Percentiles rank a stretch among this genome's conserved stretches.
Evolutionary conservation across 169 alveolate genomes (phyloP).

Genomic region (Plasmodium malariae): DNA sequence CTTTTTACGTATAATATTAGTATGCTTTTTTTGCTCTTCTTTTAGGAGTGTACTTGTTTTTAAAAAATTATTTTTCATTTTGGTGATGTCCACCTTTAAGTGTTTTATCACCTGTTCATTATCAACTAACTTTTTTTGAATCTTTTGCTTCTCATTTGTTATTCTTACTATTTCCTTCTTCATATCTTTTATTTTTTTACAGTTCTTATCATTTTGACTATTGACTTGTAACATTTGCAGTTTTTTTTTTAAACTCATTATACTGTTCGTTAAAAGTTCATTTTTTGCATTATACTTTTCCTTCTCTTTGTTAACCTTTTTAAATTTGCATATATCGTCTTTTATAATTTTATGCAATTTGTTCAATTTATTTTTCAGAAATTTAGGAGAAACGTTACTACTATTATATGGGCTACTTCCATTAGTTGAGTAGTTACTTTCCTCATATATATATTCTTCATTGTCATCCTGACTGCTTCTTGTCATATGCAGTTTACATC

Average conservation of each 20-base stretch:
- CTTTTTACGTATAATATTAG: conserved; percentile 51
- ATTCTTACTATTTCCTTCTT: conserved; percentile 38
- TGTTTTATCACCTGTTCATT: conserved; percentile 63
- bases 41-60: conserved; percentile 40
- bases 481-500: not conserved
- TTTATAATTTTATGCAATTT: conserved; percentile 59
- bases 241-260: conserved; percentile 32
- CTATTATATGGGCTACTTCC: not conserved
- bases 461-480: not conserved
- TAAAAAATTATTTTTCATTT: conserved; percentile 67
- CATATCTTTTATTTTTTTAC: conserved; percentile 47
- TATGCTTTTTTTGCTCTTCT: conserved; percentile 60
- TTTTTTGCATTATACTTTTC: conserved; percentile 59
- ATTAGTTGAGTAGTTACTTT: not conserved
- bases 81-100: conserved; percentile 46
- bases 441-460: not conserved
- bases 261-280: conserved; percentile 41
- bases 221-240: conserved; percentile 33
- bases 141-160: conserved; percentile 50
- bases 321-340: conserved; percentile 36
- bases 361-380: conserved; percentile 32
- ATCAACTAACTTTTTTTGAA: conserved; percentile 57
- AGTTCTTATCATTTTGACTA: conserved; percentile 42
- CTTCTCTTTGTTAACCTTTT: conserved; percentile 40
- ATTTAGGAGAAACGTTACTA: conserved; percentile 23